phyloP scores from a whole-genome alignment of 345 rosid genomes.

The Pistacia vera region DNA sequence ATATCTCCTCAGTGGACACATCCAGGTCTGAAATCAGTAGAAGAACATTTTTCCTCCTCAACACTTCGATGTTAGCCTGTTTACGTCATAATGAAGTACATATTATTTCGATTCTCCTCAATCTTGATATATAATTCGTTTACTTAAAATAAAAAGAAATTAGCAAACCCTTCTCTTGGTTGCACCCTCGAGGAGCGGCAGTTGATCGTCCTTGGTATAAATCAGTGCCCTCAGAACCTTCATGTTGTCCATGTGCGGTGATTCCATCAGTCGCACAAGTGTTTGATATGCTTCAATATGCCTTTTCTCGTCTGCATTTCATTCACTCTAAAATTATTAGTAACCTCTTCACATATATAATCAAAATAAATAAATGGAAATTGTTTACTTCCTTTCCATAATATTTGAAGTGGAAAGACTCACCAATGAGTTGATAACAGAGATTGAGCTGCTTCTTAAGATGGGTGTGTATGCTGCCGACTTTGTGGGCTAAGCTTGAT shows the following conservation, averaged over 20 bases:
- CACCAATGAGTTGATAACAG: conserved; percentile 51
- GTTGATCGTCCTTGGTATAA: conserved; percentile 49
- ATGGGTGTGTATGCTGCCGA: conserved; percentile 48
- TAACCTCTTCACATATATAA: not conserved
- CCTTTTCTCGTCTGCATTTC: conserved; percentile 53
- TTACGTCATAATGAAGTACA: not conserved
- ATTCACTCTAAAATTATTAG: not conserved
- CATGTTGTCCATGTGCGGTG: conserved; percentile 61
- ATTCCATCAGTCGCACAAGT: conserved; percentile 48
- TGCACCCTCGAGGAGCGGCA: conserved; percentile 54
- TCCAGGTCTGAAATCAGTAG: conserved; percentile 61
- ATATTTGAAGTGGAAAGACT: not conserved
- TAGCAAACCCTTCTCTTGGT: conserved; percentile 49
- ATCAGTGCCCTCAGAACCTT: conserved; percentile 62
- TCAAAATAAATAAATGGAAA: not conserved
- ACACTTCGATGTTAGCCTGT: conserved; percentile 50
- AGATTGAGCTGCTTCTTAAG: conserved; percentile 34
- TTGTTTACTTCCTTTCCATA: no score
- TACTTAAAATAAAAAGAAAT: not conserved
- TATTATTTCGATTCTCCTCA: no score
- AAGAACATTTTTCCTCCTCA: conserved; percentile 56
- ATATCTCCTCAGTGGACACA: conserved; percentile 38
- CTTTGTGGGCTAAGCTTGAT: conserved; percentile 63
- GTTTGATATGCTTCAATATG: conserved; percentile 45
- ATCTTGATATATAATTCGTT: not conserved